These are phyloP conservation scores for Adenanthera pavonina DNA, from an alignment of 306 rosid genomes.

Conservation along the genomic window DNA sequence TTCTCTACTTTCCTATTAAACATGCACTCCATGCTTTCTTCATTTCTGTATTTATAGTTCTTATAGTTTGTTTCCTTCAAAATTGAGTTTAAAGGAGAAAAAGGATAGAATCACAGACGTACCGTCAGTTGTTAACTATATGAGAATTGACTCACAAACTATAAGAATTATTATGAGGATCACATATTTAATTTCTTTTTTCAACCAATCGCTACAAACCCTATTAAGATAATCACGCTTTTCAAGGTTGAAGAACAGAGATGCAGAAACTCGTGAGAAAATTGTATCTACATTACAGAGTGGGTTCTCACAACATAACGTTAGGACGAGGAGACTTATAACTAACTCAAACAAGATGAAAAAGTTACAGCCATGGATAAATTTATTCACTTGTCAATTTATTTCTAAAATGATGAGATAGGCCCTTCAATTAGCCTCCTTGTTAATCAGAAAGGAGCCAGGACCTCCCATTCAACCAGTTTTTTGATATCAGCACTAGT, in stretches of 20 bases:
- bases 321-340: background rate
- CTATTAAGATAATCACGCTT: background rate
- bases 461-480: conserved; percentile 14
- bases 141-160: too few relatives aligned
- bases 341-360: background rate
- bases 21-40: too few relatives aligned
- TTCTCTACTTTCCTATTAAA: too few relatives aligned
- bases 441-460: conserved; percentile 14
- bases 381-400: background rate
- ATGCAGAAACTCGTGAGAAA: background rate
- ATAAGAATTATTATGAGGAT: too few relatives aligned
- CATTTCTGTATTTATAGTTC: too few relatives aligned
- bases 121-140: too few relatives aligned
- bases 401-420: background rate
- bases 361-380: background rate
- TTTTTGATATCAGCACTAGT: conserved; percentile 6
- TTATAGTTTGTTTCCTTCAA: too few relatives aligned
- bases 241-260: background rate
- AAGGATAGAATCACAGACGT: too few relatives aligned
- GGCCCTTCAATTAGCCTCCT: background rate
- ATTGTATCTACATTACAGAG: background rate
- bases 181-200: too few relatives aligned
- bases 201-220: too few relatives aligned
- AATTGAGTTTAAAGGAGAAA: too few relatives aligned
- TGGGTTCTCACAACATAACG: background rate